Base-by-base conservation (phyloP, 108 stramenopile species). In the Skeletonema marinoi region DNA sequence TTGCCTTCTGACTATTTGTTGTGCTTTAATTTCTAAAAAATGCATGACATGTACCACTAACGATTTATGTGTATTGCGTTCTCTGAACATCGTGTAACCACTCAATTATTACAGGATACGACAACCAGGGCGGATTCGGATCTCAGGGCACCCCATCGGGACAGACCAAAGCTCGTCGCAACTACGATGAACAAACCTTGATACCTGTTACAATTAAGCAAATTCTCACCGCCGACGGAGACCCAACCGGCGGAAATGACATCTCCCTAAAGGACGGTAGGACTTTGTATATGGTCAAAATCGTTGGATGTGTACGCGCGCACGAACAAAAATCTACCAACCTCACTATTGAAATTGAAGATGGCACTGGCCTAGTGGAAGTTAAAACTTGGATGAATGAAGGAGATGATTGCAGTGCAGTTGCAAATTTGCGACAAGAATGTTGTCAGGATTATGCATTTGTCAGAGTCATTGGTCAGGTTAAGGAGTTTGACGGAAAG, bases 181-280 rank as follows among this genome's bases (percentile, higher is more conserved):
- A 83, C 67, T 91, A 92, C 77, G 90, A 94, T 66, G 92, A 93
- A 63, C 93, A 93, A 78, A 91, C 91, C 17, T 66, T 94, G 12
- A 84, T 89, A 11, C 93, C 96, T 13, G 73, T 91, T 33, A 96
- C 96, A 3, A 76, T 88, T 66, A 76, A 77, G 25, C 92, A 93
- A 93, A 39, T 81, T 32, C 58, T 80, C 6, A 59, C 70, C 11
- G 79, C 91, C 8, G 44, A 60, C 10, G 44, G 86, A 11, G 75
- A 62, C 35, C 70, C 80, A 51, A 60, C 44, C 38, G 88, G 82
- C 31, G 73, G 73, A n/a, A 75, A 78, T 44, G 80, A 71, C 42
- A 32, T 92, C 9, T 30, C 61, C 6, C 81, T 95, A 14, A 33
- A 67, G 32, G 96, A 96, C 71, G 93, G 88, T 17, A 87, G 92